phyloP scores from a whole-genome alignment of 371 early-diverging fungal species.

The Gilbertella persicaria region DNA sequence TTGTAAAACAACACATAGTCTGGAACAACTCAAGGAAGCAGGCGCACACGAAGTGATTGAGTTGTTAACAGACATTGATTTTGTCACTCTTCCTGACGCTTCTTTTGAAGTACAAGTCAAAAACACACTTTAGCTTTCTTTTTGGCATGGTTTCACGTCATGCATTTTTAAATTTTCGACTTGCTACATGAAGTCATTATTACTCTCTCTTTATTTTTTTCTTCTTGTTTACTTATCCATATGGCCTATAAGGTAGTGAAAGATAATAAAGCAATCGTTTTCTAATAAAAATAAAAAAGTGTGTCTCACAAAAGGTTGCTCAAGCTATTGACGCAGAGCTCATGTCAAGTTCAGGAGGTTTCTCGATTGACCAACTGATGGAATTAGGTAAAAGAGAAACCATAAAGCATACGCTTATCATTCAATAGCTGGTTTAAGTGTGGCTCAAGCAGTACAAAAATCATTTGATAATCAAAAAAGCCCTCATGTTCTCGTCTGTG shows the following conservation, averaged over 20 bases:
- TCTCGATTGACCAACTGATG: constrained; percentile 88
- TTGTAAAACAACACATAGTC: constrained; percentile 57
- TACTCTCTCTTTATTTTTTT: background rate
- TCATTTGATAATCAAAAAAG: constrained; percentile 56
- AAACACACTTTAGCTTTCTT: constrained; percentile 8
- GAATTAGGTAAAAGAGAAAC: constrained; percentile 57
- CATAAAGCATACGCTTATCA: background rate
- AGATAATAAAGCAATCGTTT: background rate
- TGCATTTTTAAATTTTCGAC: background rate
- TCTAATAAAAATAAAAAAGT: constrained; percentile 40
- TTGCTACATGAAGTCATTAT: background rate
- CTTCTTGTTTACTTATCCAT: background rate
- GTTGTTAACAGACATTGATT: constrained; percentile 54
- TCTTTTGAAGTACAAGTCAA: constrained; percentile 19
- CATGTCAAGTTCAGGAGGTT: constrained; percentile 83
- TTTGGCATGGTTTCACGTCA: background rate
- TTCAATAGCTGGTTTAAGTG: constrained; percentile 79
- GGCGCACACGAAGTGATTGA: constrained; percentile 55
- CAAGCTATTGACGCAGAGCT: constrained; percentile 82
- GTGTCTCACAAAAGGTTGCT: constrained; percentile 75
- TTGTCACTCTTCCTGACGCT: constrained; percentile 24
- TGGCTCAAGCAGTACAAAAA: constrained; percentile 83
- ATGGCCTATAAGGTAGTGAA: background rate
- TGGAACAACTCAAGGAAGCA: constrained; percentile 52
- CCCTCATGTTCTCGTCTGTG: constrained; percentile 70